Conservation (phyloP, 208 protist genomes). For the Leishmania amazonensis region DNA sequence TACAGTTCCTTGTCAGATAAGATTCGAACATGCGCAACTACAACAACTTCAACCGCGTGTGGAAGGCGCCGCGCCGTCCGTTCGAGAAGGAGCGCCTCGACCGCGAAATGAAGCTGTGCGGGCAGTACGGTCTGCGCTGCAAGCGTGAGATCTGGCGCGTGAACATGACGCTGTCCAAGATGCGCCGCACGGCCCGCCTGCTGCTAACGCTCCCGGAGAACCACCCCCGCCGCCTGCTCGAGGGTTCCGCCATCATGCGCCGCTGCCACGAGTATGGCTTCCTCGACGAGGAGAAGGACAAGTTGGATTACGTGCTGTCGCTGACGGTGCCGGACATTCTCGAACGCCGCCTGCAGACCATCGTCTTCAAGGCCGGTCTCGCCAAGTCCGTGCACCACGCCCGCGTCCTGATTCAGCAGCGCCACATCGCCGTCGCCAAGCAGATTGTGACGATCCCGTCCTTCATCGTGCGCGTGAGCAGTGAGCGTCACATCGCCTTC, state of each 20-base stretch:
- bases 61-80: constrained; percentile 97
- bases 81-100: constrained; percentile 99
- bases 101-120: constrained; percentile 99
- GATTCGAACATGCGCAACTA: constrained; percentile 89
- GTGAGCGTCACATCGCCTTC: constrained; percentile 99
- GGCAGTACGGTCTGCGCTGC: constrained; percentile 99
- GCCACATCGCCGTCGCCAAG: constrained; percentile 99
- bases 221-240: constrained; percentile 96
- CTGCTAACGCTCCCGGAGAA: constrained; percentile 99
- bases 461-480: constrained; percentile 99
- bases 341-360: constrained; percentile 99
- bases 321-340: constrained; percentile 99
- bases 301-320: constrained; percentile 99
- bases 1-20: neutral
- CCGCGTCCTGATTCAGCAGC: constrained; percentile 98
- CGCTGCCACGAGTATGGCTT: constrained; percentile 96
- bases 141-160: constrained; percentile 99
- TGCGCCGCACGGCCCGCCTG: constrained; percentile 98
- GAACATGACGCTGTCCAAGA: constrained; percentile 98
- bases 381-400: constrained; percentile 99
- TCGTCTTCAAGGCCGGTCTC: constrained; percentile 98
- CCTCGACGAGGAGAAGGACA: constrained; percentile 98
- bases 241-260: constrained; percentile 99
- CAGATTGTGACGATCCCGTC: constrained; percentile 99
- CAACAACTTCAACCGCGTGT: constrained; percentile 97